Evolutionary conservation across 1,284 basidiomycete genomes (phyloP).

Genomic region (Blastosporella zonata): DNA sequence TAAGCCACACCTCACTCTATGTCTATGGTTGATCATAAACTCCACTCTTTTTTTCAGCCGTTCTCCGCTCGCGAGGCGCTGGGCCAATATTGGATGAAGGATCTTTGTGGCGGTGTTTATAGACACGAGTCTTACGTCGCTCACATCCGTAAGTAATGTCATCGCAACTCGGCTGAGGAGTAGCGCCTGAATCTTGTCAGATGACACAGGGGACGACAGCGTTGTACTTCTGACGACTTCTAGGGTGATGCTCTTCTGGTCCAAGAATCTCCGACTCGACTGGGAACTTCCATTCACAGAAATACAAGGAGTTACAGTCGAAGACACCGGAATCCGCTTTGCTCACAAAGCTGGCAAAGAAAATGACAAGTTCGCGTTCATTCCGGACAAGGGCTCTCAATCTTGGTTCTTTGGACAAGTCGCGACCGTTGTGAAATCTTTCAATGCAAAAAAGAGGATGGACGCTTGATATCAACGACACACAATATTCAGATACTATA

Average conservation of each 20-base stretch:
- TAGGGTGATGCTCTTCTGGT: constrained; percentile 82
- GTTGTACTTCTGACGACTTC: constrained; percentile 82
- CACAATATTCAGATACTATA: constrained; percentile 4
- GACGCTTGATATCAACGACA: constrained; percentile 37
- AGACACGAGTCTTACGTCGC: constrained; percentile 88
- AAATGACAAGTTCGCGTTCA: constrained; percentile 72
- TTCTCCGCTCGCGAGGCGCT: constrained; percentile 88
- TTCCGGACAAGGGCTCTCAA: constrained; percentile 70
- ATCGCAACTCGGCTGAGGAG: background rate
- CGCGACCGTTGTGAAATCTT: constrained; percentile 68
- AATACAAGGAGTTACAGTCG: constrained; percentile 85
- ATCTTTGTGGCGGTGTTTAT: constrained; percentile 85
- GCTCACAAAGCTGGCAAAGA: constrained; percentile 72
- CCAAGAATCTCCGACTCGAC: constrained; percentile 79
- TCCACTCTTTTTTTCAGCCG: constrained; percentile 45
- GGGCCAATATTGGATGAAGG: constrained; percentile 96
- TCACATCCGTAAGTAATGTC: constrained; percentile 68
- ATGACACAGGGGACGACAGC: constrained; percentile 79
- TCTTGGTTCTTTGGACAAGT: constrained; percentile 78
- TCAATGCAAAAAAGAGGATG: constrained; percentile 71
- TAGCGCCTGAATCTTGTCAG: constrained; percentile 33
- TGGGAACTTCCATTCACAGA: constrained; percentile 93
- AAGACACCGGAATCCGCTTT: constrained; percentile 87
- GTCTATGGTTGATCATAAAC: background rate
- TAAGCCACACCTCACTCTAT: constrained; percentile 36